Evolutionary conservation across 441 rosid genomes (phyloP), one percentile per base, ranked within the genome.

Genomic region (Euphorbia celastroides): DNA sequence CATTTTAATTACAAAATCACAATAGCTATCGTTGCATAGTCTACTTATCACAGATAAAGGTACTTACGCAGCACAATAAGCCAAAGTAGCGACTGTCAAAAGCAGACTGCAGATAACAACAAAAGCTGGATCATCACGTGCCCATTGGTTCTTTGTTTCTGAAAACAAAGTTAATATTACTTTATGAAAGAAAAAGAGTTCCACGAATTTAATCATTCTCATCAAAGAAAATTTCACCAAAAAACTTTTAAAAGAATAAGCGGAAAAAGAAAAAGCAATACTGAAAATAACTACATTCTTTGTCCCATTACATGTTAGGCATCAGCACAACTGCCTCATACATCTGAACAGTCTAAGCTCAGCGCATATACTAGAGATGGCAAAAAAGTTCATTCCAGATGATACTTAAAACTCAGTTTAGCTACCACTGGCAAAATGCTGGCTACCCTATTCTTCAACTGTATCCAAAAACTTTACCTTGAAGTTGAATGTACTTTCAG

Each of bases 111-210:
- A 91, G 80, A 89, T 93, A 68, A 91, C 97, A 76, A 88, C 79
- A 85, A 93, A 91, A 44, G 97, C 98, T 70, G 99, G 99, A 79
- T 94, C 98, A 20, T 94, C 99, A 59, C 97, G 96, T 66, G 99
- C 99, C 98, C 99, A 92, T 72, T 94, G 99, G 79, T 94, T 94
- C 81, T 94, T 94, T 57, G 96, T 94, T 87, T 94, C 99, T 92
- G 89, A 70, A 63, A 75, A 52, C 46, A 25, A 55, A 55, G 2
- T 22, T 23, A 55, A 0, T 55, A 17, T 55, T 25, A 55, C 7
- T 55, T 25, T 25, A 12, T 25, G 59, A 13, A 4, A 55, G 32
- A 12, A 25, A 25, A 55, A 14, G 11, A 52, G 28, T 42, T 20
- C 26, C 20, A 36, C 42, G 38, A 70, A 56, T 11, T 62, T 48